phyloP scores from a whole-genome alignment of 1,139 yeast species.

The Pneumocystis murina region DNA sequence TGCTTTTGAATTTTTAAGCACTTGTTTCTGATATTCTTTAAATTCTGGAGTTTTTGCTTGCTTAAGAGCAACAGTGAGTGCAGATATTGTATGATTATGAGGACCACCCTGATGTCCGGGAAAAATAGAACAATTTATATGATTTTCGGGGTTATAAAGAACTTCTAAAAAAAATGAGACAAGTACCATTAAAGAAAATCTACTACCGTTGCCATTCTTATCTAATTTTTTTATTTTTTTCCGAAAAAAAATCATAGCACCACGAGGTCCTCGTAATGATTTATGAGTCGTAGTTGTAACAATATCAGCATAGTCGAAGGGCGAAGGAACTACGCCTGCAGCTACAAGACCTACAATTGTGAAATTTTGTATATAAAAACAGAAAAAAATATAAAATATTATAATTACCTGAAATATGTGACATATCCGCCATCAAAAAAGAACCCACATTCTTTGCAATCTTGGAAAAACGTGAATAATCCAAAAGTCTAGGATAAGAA shows the following conservation, averaged over 20 bases:
- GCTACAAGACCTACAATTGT: conserved; percentile 55
- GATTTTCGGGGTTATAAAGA: conserved; percentile 78
- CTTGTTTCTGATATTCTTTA: conserved; percentile 78
- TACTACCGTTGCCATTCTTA: conserved; percentile 65
- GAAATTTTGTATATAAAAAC: neutral
- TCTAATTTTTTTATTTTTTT: conserved; percentile 83
- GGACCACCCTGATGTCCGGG: conserved; percentile 99
- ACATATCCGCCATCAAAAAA: conserved; percentile 92
- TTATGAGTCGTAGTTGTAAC: conserved; percentile 98
- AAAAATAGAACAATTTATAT: conserved; percentile 95
- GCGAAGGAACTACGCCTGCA: conserved; percentile 92
- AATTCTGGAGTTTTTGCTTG: conserved; percentile 89
- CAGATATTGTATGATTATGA: conserved; percentile 95
- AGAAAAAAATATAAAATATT: neutral
- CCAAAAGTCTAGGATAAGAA: conserved; percentile 89
- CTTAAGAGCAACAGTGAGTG: conserved; percentile 88
- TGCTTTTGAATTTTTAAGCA: conserved; percentile 74
- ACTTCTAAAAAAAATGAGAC: conserved; percentile 33
- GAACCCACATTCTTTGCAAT: conserved; percentile 96
- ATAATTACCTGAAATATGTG: conserved; percentile 54
- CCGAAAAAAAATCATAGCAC: conserved; percentile 97
- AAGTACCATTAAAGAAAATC: neutral
- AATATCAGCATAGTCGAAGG: conserved; percentile 89
- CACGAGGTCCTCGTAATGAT: conserved; percentile 97
- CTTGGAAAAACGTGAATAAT: conserved; percentile 63